Conservation (phyloP, 2,329 filamentous ascomycete species). For the Colletotrichum falcatum region DNA sequence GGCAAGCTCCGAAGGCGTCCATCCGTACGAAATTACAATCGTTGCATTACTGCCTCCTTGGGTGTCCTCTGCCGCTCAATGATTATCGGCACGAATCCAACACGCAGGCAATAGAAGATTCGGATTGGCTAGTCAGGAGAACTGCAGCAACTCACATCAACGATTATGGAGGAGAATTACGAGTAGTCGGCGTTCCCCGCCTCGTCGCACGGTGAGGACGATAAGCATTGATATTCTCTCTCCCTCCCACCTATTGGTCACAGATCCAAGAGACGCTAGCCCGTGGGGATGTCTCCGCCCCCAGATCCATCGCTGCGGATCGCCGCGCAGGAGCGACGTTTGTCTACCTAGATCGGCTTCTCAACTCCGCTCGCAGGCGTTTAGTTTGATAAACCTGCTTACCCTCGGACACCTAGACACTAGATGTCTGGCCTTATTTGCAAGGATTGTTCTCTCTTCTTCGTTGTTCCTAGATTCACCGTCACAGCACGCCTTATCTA, state of each 20-base stretch:
- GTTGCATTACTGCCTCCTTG: not conserved
- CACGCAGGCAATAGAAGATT: not conserved
- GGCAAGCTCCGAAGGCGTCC: slow-evolving; percentile 23
- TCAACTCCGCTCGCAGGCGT: slow-evolving; percentile 30
- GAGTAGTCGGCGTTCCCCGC: not conserved
- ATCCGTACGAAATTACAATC: not conserved
- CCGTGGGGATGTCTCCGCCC: slow-evolving; percentile 33
- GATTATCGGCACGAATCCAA: slow-evolving; percentile 2
- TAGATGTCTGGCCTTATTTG: not conserved
- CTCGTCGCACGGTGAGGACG: not conserved
- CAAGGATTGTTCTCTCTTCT: not conserved
- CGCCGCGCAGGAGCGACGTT: not conserved
- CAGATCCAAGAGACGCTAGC: slow-evolving; percentile 15
- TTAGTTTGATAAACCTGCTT: not conserved
- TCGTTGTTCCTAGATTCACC: not conserved
- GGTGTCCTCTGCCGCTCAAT: slow-evolving; percentile 25
- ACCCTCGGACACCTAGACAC: not conserved
- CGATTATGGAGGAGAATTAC: not conserved
- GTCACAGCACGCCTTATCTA: not conserved
- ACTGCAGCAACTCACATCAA: not conserved
- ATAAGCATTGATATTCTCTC: not conserved
- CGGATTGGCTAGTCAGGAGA: too few species aligned
- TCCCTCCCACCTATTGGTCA: not conserved
- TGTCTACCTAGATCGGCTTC: not conserved
- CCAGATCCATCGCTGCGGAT: slow-evolving; percentile 24